These are phyloP conservation scores for Coemansia umbellata DNA, from an alignment of 192 early-diverging fungal genomes.

Conservation along the genomic window DNA sequence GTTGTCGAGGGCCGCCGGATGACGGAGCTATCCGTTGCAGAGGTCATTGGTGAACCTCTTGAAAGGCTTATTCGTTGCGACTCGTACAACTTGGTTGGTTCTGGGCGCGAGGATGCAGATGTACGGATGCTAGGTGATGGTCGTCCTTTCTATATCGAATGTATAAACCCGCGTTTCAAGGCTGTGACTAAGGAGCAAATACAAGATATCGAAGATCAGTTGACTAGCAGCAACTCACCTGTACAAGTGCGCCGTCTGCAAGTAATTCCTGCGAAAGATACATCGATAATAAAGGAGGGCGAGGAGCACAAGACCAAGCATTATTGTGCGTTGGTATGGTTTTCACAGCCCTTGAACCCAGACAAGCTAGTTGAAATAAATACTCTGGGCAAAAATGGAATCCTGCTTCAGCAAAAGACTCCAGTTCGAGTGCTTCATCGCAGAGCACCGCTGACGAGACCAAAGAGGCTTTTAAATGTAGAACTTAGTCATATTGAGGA, in stretches of 20 bases:
- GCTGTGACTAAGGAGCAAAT: constrained; percentile 34
- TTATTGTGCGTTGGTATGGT: constrained; percentile 69
- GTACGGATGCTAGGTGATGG: constrained; percentile 92
- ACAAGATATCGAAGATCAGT: constrained; percentile 45
- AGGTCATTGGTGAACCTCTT: constrained; percentile 63
- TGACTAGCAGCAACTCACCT: constrained; percentile 42
- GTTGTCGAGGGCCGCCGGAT: constrained; percentile 63
- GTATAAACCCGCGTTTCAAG: constrained; percentile 71
- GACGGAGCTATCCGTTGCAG: constrained; percentile 75
- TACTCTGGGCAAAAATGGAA: constrained; percentile 30
- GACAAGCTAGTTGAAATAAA: constrained; percentile 57
- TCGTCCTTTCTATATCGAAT: constrained; percentile 86
- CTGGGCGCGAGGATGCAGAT: constrained; percentile 92
- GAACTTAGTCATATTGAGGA: constrained; percentile 50
- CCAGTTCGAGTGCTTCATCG: constrained; percentile 73
- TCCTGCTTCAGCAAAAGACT: constrained; percentile 63
- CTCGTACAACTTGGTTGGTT: constrained; percentile 72
- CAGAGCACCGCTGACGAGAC: constrained; percentile 58
- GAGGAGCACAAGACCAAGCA: constrained; percentile 72
- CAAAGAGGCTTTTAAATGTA: constrained; percentile 53
- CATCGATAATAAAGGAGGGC: constrained; percentile 64
- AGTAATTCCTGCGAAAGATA: constrained; percentile 52
- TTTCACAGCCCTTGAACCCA: constrained; percentile 52
- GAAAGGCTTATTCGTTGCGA: constrained; percentile 56
- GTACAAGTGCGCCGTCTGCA: constrained; percentile 56